phyloP scores from a whole-genome alignment of 805 yeast species.

The Torulaspora maleeae region DNA sequence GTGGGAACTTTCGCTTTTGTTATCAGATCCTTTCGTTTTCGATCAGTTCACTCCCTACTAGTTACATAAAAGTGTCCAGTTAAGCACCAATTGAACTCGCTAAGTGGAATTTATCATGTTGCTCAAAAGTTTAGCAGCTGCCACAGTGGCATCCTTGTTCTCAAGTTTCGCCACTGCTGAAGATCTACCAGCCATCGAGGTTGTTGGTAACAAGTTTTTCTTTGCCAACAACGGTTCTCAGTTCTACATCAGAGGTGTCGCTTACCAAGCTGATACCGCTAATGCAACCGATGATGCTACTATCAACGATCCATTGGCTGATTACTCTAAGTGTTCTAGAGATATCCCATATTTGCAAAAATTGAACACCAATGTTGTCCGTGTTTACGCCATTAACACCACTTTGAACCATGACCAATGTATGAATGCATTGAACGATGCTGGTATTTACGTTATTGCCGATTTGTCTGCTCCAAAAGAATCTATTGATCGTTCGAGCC shows the following conservation, averaged over 20 bases:
- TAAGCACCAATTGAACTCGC: neutral
- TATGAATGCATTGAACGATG: slow-evolving; percentile 61
- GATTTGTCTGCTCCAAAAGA: slow-evolving; percentile 65
- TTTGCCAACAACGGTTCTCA: slow-evolving; percentile 74
- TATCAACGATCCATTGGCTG: slow-evolving; percentile 69
- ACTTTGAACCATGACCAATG: slow-evolving; percentile 61
- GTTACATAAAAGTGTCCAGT: neutral
- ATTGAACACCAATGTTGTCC: slow-evolving; percentile 61
- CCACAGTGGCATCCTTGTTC: slow-evolving; percentile 30
- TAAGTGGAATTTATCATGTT: slow-evolving; percentile 32
- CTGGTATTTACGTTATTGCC: slow-evolving; percentile 77
- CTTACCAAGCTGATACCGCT: slow-evolving; percentile 68
- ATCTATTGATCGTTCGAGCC: slow-evolving; percentile 58
- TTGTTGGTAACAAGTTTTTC: slow-evolving; percentile 74
- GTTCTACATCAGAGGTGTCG: slow-evolving; percentile 72
- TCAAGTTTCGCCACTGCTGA: slow-evolving; percentile 37
- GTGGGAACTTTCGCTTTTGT: slow-evolving; percentile 6
- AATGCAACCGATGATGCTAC: slow-evolving; percentile 42
- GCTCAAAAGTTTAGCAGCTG: slow-evolving; percentile 36
- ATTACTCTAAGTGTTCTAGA: slow-evolving; percentile 55
- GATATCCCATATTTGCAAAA: slow-evolving; percentile 66
- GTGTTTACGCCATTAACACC: slow-evolving; percentile 73
- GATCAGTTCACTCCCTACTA: neutral
- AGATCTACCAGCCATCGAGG: slow-evolving; percentile 60
- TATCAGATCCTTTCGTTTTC: neutral